Percentiles rank a stretch among this genome's conserved stretches.
These are phyloP conservation scores for Erucastrum elatum DNA, from an alignment of 345 rosid genomes.

Conservation along the genomic window DNA sequence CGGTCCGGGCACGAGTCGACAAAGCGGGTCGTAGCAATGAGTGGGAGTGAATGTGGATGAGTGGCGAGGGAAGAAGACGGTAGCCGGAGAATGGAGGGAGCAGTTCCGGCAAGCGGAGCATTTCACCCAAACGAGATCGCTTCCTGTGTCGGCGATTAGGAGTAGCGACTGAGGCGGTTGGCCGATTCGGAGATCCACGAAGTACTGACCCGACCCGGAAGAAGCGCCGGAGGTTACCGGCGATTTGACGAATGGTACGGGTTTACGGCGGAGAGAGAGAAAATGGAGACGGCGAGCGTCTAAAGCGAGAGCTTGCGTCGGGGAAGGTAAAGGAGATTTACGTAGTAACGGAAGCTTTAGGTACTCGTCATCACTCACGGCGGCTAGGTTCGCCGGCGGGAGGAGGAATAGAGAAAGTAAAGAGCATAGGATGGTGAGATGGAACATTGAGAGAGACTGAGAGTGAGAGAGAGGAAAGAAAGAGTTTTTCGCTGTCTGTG, in stretches of 20 bases:
- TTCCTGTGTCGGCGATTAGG: conserved; percentile 81
- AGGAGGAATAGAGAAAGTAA: conserved; percentile 14
- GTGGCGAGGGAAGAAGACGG: conserved; percentile 72
- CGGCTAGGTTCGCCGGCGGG: conserved; percentile 32
- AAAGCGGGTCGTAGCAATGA: conserved; percentile 64
- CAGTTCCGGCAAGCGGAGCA: conserved; percentile 80
- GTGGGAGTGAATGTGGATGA: conserved; percentile 69
- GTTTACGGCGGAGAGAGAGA: conserved; percentile 35
- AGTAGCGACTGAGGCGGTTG: conserved; percentile 75
- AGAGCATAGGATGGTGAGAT: neutral
- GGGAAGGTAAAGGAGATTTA: conserved; percentile 46
- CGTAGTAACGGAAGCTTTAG: conserved; percentile 72
- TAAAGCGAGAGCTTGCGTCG: conserved; percentile 42
- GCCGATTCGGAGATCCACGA: conserved; percentile 69
- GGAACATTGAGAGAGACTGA: neutral
- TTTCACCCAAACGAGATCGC: conserved; percentile 83
- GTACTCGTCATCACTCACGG: conserved; percentile 37
- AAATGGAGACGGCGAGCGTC: conserved; percentile 55
- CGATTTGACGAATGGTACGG: conserved; percentile 43
- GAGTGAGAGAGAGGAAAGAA: neutral
- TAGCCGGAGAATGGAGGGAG: conserved; percentile 50
- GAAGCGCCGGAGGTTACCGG: conserved; percentile 75
- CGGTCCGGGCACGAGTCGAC: conserved; percentile 56
- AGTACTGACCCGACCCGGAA: conserved; percentile 84
- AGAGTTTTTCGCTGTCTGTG: conserved; percentile 7